Conservation (phyloP, 2,329 filamentous ascomycete species). For the Colletotrichum tropicale region DNA sequence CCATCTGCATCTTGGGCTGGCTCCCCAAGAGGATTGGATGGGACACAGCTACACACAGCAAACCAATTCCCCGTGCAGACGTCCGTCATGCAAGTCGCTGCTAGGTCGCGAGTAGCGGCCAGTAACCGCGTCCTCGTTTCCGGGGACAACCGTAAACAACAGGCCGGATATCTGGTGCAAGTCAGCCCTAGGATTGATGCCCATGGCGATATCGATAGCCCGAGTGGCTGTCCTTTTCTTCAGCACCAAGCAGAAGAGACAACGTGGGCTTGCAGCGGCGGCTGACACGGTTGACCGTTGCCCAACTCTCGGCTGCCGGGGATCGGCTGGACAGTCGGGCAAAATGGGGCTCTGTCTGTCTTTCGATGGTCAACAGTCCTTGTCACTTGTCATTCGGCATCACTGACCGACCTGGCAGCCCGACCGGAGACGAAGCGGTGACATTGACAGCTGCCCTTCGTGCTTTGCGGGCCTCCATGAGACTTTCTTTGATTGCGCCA, state of each 20-base stretch:
- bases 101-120: neutral
- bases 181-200: neutral
- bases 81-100: conserved; percentile 3
- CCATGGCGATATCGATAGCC: neutral
- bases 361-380: neutral
- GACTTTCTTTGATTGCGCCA: neutral
- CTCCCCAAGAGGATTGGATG: neutral
- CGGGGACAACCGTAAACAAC: neutral
- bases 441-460: neutral
- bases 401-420: neutral
- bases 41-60: neutral
- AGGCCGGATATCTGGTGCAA: neutral
- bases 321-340: neutral
- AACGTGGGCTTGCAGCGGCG: neutral
- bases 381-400: neutral
- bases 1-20: neutral
- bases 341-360: neutral
- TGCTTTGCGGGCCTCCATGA: neutral
- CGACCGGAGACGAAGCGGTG: neutral
- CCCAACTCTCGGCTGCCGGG: neutral
- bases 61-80: conserved; percentile 7
- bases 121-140: neutral
- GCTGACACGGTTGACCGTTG: neutral
- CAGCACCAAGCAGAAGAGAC: neutral
- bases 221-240: neutral